These are phyloP conservation scores for Penicillium fuscoglaucum DNA, from an alignment of 2,329 filamentous ascomycete species.

Conservation along the genomic window DNA sequence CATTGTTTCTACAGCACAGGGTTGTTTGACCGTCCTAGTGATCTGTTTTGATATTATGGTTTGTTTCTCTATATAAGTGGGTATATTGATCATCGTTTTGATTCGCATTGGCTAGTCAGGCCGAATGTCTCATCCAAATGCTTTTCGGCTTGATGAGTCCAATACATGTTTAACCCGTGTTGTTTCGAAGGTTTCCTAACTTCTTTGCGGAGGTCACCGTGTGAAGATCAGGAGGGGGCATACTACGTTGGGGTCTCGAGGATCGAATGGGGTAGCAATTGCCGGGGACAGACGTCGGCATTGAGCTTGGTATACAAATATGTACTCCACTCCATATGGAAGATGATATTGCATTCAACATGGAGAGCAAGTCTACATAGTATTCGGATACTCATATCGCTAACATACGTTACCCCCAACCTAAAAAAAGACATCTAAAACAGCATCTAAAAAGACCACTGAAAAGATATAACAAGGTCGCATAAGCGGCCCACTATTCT, in stretches of 20 bases:
- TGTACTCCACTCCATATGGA: too few species aligned
- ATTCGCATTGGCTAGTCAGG: slow-evolving; percentile 19
- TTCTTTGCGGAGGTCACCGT: slow-evolving; percentile 18
- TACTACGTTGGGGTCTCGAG: slow-evolving; percentile 12
- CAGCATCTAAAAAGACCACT: too few species aligned
- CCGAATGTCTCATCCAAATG: slow-evolving; percentile 17
- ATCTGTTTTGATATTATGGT: too few species aligned
- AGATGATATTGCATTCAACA: neutral
- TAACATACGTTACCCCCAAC: neutral
- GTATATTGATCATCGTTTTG: neutral
- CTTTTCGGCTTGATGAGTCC: slow-evolving; percentile 13
- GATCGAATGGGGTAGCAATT: neutral
- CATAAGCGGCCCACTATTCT: too few species aligned
- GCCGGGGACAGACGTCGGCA: neutral
- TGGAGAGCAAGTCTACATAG: too few species aligned
- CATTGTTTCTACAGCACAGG: too few species aligned
- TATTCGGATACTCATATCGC: neutral
- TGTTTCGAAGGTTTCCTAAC: slow-evolving; percentile 1
- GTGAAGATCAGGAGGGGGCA: slow-evolving; percentile 6
- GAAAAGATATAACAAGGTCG: too few species aligned
- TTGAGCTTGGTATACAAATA: neutral
- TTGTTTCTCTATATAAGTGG: too few species aligned
- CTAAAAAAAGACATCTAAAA: too few species aligned
- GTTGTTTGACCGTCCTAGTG: too few species aligned
- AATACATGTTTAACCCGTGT: slow-evolving; percentile 1